Evolutionary conservation across 139 green algal genomes (phyloP), one percentile per base, ranked within the genome.

Genomic region (Chlorella sp.): DNA sequence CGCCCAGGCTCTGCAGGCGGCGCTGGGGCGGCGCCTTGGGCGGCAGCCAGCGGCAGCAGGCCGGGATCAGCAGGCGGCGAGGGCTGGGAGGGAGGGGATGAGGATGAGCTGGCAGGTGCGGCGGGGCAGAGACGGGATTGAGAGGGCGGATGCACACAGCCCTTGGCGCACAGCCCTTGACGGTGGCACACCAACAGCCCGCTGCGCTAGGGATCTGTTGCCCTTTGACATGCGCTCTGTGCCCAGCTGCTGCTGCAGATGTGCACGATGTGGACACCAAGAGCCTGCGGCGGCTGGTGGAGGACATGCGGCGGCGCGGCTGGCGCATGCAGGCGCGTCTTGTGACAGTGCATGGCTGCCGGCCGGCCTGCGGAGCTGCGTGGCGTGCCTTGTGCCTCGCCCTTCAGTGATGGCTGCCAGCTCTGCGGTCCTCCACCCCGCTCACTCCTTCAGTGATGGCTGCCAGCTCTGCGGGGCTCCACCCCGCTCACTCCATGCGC

Each of bases 271-370:
- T 72, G 13, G 76, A 82, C 60, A 82, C 76, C 60, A 82, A 82
- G 76, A 82, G 76, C 76, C 28, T 73, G 18, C 76, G 76, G 25
- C 76, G 76, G 36, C 26, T 82, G 76, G 17, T 82, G 36, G 76
- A 82, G 13, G 76, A 82, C 76, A 82, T 82, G 76, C 4, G 36
- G 3, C 25, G 55, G 26, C 56, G 76, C 17, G 76, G 76, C 34
- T 82, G 76, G 76, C 76, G 60, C 60, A 12, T 82, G 76, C 60
- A 69, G 47, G 34, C 41, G 13, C 6, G 75, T n/a, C 9, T 28
- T 12, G 12, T 6, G 47, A 47, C 7, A 18, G 9, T 51, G 6
- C 9, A 6, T 36, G 63, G 11, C 28, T 38, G 63, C 28, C 63
- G 30, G 63, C 28, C 38, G 63, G 63, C 25, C 28, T 1, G 28